Evolutionary conservation across 1,139 yeast genomes (phyloP), one percentile per base, ranked within the genome.

Genomic region (Candida buenavistaensis): DNA sequence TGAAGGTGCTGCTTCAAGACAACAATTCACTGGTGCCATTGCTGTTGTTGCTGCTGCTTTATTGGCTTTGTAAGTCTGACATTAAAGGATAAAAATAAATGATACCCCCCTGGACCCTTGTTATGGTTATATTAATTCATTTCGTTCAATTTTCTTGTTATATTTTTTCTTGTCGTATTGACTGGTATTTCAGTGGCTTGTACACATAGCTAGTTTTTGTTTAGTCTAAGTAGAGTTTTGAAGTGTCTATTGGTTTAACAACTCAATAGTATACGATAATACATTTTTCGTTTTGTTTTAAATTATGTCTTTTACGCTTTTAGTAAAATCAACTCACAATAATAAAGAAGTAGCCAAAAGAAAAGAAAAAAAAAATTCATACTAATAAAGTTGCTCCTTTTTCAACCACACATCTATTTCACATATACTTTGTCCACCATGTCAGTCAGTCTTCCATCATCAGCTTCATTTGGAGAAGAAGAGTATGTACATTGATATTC

Each of bases 41-140:
- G 75, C 72, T 52, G 54, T 68, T 52, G 72, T 71, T 57, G 75
- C 75, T 42, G 75, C 74, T 65, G 75, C 74, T 62, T 65, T 68
- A 57, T 67, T 69, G 57, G 74, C 73, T 62, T 67, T 69, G 58
- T 69, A 68, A 68, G 60, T 30, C 22, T n/a, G n/a, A n/a, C n/a
- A n/a, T n/a, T n/a, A n/a, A n/a, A n/a, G n/a, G n/a, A n/a, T n/a
- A n/a, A n/a, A n/a, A n/a, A n/a, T n/a, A n/a, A n/a, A n/a, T n/a
- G n/a, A n/a, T n/a, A n/a, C n/a, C n/a, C n/a, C n/a, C n/a, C n/a
- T n/a, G n/a, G n/a, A n/a, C n/a, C n/a, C n/a, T n/a, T n/a, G n/a
- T n/a, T n/a, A n/a, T n/a, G n/a, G n/a, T n/a, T n/a, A n/a, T n/a
- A n/a, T n/a, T n/a, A n/a, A n/a, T n/a, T n/a, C n/a, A n/a, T n/a